Evolutionary conservation across 257 asterid species (phyloP).

Genomic region (Linderniella brevidens): DNA sequence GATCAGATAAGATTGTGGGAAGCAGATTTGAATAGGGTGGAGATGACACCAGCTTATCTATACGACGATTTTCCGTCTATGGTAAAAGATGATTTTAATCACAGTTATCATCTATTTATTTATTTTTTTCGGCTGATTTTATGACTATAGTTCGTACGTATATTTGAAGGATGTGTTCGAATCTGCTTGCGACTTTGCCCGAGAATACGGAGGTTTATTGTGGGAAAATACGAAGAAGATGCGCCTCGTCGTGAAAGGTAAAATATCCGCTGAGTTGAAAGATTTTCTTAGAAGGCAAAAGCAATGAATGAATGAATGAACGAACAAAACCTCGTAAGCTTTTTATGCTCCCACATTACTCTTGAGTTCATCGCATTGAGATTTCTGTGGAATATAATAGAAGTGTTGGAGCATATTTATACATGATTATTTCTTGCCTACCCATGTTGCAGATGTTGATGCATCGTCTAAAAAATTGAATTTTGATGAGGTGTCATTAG

Average conservation of each 20-base stretch:
- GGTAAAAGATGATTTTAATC: constrained; percentile 24
- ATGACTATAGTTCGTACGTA: constrained; percentile 9
- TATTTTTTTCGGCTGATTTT: not conserved
- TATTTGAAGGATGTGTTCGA: constrained; percentile 53
- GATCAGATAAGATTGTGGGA: constrained; percentile 88
- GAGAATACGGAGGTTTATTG: constrained; percentile 60
- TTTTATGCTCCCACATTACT: too few relatives aligned
- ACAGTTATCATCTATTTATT: not conserved
- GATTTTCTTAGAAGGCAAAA: constrained; percentile 63
- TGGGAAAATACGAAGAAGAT: constrained; percentile 74
- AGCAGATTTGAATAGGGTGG: constrained; percentile 86
- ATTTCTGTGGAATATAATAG: too few relatives aligned
- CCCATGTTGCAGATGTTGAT: too few relatives aligned
- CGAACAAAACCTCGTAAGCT: too few relatives aligned
- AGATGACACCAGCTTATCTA: constrained; percentile 45
- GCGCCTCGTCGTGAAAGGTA: constrained; percentile 71
- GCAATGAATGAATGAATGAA: constrained; percentile 18
- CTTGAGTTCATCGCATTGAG: too few relatives aligned
- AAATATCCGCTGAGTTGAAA: constrained; percentile 58
- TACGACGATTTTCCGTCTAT: constrained; percentile 75
- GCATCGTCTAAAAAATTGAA: too few relatives aligned
- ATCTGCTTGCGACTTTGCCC: constrained; percentile 76
- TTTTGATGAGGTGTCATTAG: too few relatives aligned
- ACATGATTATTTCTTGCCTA: too few relatives aligned
- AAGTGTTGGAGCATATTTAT: too few relatives aligned